A percentile compares a stretch with the other conserved stretches of the same genome.
These are phyloP conservation scores for Kuraishia ogatae DNA, from an alignment of 805 yeast species.

Conservation along the genomic window DNA sequence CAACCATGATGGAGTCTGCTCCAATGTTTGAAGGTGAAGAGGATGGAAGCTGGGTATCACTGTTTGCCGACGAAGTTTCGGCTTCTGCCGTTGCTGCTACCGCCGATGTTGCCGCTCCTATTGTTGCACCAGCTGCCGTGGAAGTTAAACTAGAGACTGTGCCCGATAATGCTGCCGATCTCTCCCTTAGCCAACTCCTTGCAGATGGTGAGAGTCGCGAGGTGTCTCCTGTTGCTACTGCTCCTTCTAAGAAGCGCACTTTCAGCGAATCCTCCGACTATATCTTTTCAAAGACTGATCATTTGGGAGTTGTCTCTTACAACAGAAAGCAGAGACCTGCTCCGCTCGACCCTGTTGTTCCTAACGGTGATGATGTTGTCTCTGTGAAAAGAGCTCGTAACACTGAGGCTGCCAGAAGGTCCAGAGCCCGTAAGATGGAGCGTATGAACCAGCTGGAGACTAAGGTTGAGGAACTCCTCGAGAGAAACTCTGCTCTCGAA, in stretches of 20 bases:
- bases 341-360: constrained; percentile 66
- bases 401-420: constrained; percentile 96
- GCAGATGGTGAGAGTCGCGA: neutral
- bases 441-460: constrained; percentile 78
- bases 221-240: neutral
- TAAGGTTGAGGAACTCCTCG: constrained; percentile 57
- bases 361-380: constrained; percentile 52
- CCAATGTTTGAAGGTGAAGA: constrained; percentile 56
- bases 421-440: constrained; percentile 87
- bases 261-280: neutral
- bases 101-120: constrained; percentile 7
- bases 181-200: neutral
- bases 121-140: constrained; percentile 10
- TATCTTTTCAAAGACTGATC: constrained; percentile 30
- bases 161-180: neutral
- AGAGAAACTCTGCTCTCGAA: constrained; percentile 50
- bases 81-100: constrained; percentile 17
- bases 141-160: neutral
- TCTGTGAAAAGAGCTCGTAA: constrained; percentile 88
- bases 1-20: constrained; percentile 25
- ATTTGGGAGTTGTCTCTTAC: constrained; percentile 68
- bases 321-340: constrained; percentile 66
- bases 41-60: constrained; percentile 51
- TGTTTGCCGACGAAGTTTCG: constrained; percentile 36
- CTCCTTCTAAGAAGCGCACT: constrained; percentile 1